Evolutionary conservation across 2,329 filamentous ascomycete species (phyloP), one percentile per base, ranked within the genome.

Genomic region (Pseudogymnoascus sp.): DNA sequence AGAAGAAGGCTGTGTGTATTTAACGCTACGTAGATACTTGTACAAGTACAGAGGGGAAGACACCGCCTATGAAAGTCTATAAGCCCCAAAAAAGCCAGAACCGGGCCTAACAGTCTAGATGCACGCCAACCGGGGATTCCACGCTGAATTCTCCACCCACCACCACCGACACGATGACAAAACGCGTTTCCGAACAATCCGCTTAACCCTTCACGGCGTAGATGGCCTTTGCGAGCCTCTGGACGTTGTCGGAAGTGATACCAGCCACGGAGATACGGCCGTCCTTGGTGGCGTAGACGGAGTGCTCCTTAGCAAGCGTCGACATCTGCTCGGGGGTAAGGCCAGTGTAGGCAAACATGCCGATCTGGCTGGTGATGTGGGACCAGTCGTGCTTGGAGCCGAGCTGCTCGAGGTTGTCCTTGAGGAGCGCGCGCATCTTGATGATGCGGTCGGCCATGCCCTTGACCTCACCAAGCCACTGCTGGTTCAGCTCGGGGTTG

Each of bases 281-380:
- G 74, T 95, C 89, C 82, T 91, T 95, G 78, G 95, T 97, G 69
- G 93, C 93, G 76, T 99, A 99, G 72, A 99, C 93, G 65, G 91
- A 96, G 84, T 95, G 91, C 82, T 97, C 91, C 82, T 96, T 92
- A 70, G 93, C 91, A 67, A 99, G 83, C 72, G 81, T 81, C 63
- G 93, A 89, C 91, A 97, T 97, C 81, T 97, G 90, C 79, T 93
- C 88, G 63, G 93, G 81, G 71, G 83, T 93, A 72, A 99, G 82
- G 66, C 95, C 95, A 61, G 95, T 99, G 84, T 96, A 99, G 71
- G 95, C 93, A 75, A 99, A 99, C 95, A 99, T 99, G 80, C 95
- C 95, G 73, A 99, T 99, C 85, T 96, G 91, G 79, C 84, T 93
- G 70, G 95, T 97, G 79, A 99, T 99, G 83, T 99, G 95, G 77